Conservation (phyloP, 2,329 filamentous ascomycete species). For the Fragosphaeria purpurea region DNA sequence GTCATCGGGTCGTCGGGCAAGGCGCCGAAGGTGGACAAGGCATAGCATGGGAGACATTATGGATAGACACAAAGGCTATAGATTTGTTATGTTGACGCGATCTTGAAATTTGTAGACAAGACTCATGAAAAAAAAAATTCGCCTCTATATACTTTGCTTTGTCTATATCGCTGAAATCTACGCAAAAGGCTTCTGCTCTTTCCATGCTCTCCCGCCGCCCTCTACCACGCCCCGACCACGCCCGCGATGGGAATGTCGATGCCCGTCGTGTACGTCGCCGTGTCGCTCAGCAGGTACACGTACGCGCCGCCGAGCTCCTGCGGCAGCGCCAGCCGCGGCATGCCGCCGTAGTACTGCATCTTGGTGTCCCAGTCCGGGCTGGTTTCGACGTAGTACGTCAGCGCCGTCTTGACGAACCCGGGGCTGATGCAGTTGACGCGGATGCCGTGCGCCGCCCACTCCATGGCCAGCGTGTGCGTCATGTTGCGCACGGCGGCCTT, state of each 20-base stretch:
- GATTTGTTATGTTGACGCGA: too few species aligned
- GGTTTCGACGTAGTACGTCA: conserved; percentile 41
- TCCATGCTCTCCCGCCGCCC: not conserved
- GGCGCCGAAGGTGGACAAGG: not conserved
- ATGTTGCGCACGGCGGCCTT: conserved; percentile 53
- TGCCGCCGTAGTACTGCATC: conserved; percentile 48
- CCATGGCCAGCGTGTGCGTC: conserved; percentile 29
- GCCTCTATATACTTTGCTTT: too few species aligned
- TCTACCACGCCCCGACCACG: conserved; percentile 21
- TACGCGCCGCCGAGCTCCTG: conserved; percentile 47
- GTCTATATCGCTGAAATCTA: too few species aligned
- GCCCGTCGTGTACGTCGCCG: conserved; percentile 38
- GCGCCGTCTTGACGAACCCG: conserved; percentile 31
- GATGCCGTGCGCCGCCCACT: conserved; percentile 37
- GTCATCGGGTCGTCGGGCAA: not conserved
- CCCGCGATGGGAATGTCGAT: conserved; percentile 37
- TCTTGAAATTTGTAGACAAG: too few species aligned
- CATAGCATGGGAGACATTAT: too few species aligned
- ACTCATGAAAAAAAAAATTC: too few species aligned
- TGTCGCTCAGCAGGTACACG: conserved; percentile 45
- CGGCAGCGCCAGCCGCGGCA: conserved; percentile 41
- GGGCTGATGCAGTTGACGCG: conserved; percentile 37
- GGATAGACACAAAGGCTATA: too few species aligned
- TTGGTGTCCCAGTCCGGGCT: conserved; percentile 45
- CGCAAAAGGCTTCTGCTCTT: not conserved